These are phyloP conservation scores for Sesbania bispinosa DNA, from an alignment of 306 rosid species.

Conservation along the genomic window DNA sequence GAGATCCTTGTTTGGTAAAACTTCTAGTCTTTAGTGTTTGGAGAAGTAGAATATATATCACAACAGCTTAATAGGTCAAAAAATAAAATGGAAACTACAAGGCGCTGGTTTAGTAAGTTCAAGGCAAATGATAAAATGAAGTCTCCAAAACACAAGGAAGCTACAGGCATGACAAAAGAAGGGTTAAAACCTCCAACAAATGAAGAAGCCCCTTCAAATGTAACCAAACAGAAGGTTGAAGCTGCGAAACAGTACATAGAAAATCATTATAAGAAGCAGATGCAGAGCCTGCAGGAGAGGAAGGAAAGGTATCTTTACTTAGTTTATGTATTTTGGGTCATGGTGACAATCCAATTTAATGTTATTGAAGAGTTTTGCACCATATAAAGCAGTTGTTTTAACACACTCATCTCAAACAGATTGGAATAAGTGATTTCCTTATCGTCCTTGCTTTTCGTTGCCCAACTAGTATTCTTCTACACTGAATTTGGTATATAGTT, in stretches of 20 bases:
- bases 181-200: conserved; percentile 42
- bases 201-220: conserved; percentile 58
- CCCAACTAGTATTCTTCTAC: neutral
- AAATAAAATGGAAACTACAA: conserved; percentile 53
- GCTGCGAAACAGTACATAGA: conserved; percentile 87
- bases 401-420: neutral
- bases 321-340: conserved; percentile 9
- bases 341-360: neutral
- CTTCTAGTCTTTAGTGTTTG: conserved; percentile 25
- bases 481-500: neutral
- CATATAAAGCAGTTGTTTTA: neutral
- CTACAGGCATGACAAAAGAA: conserved; percentile 50
- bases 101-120: conserved; percentile 66
- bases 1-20: conserved; percentile 17
- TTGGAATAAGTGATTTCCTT: neutral
- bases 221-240: conserved; percentile 58
- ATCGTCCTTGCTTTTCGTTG: neutral
- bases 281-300: conserved; percentile 72
- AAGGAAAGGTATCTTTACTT: conserved; percentile 54
- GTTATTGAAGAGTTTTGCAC: neutral
- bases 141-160: conserved; percentile 54
- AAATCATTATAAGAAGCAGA: conserved; percentile 71
- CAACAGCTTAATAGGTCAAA: conserved; percentile 1
- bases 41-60: conserved; percentile 28
- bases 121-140: conserved; percentile 60